Evolutionary conservation across 305 asterid genomes (phyloP).

Genomic region (Fraxinus velutina): DNA sequence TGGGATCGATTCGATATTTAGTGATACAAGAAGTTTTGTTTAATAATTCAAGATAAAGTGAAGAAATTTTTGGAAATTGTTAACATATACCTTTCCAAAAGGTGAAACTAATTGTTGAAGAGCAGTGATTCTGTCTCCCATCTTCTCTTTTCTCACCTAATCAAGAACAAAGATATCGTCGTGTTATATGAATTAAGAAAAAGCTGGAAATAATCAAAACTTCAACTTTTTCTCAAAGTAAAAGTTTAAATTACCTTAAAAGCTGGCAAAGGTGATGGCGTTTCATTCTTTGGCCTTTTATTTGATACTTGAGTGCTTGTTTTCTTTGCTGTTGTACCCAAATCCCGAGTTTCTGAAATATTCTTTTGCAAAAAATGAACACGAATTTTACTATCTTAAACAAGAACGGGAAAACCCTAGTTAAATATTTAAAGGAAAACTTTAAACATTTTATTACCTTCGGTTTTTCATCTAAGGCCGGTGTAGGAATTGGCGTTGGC

Average conservation of each 20-base stretch:
- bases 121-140: conserved; percentile 99
- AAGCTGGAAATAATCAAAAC: conserved; percentile 2
- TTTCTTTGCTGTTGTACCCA: conserved; percentile 39
- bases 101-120: conserved; percentile 99
- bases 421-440: neutral
- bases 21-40: neutral
- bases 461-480: conserved; percentile 56
- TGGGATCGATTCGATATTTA: neutral
- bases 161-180: conserved; percentile 27
- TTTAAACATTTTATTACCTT: conserved; percentile 40
- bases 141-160: conserved; percentile 96
- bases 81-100: conserved; percentile 82
- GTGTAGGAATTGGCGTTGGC: conserved; percentile 39
- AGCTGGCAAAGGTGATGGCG: conserved; percentile 69
- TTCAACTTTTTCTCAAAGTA: neutral
- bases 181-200: conserved; percentile 16
- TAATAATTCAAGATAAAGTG: conserved; percentile 20
- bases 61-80: conserved; percentile 14
- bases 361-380: conserved; percentile 27
- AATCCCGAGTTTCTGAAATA: conserved; percentile 42
- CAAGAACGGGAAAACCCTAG: neutral
- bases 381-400: neutral
- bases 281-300: conserved; percentile 66
- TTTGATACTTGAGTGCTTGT: conserved; percentile 45
- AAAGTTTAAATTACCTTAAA: conserved; percentile 51